Base-by-base conservation (phyloP, 331 rosid genomes). In the Cydonia oblonga region DNA sequence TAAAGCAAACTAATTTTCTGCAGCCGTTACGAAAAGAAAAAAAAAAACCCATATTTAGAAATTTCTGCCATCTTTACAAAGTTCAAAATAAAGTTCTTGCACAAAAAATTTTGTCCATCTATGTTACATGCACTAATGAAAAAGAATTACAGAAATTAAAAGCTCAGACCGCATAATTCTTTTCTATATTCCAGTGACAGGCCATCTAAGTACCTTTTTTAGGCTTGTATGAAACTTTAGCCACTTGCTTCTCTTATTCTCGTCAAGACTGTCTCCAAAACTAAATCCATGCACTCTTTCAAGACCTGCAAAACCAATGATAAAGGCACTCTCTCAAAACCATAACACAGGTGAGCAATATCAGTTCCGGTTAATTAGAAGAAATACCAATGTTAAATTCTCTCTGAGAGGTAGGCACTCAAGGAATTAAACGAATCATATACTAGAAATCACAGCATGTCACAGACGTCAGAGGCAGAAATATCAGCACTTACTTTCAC, bases 221-320 rank as follows among this genome's bases (percentile, higher is more conserved):
- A 93, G 86, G 74, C 84, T 86, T 73, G 81, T 76, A 62, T 70
- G 80, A 29, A 93, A 93, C 54, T 81, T 89, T 61, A 80, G 40
- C 98, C 98, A 93, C 80, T 89, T 93, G 90, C 68, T 86, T 68
- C 40, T 88, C 74, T 69, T 89, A 56, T 80, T 1, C 72, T 89
- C 90, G 8, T 87, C 96, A 80, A 91, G 91, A 85, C 97, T 89
- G 68, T 93, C 98, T 62, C 98, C 97, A 38, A 89, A 87, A 56
- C 91, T 84, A 84, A 87, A 93, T 38, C 98, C 98, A 56, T 91
- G 98, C 67, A 93, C 88, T 80, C 90, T 88, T 81, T 84, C 96
- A 44, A 93, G 90, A 69, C 92, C 97, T 93, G 91, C 75, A 72
- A 33, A 40, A 38, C 61, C 74, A 63, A 74, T 70, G 62, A 68